A percentile compares a stretch with the other conserved stretches of the same genome.
These are phyloP conservation scores for Quercus aquifolioides DNA, from an alignment of 306 rosid genomes.

Conservation along the genomic window DNA sequence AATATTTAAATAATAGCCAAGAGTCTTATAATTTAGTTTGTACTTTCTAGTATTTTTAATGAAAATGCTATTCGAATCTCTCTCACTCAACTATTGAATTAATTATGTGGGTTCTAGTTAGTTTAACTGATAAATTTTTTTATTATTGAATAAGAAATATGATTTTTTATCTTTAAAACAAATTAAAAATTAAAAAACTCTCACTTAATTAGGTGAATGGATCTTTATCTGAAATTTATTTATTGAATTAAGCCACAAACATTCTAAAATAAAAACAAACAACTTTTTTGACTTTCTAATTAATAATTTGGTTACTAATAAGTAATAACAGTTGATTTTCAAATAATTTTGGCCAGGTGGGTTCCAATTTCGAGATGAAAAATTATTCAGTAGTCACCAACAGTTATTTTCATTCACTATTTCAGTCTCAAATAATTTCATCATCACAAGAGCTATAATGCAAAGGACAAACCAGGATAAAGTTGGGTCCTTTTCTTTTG, in stretches of 20 bases:
- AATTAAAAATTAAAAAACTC: no score
- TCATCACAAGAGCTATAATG: not conserved
- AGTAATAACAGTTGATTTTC: not conserved
- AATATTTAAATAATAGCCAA: no score
- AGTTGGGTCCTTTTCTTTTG: slow-evolving; percentile 25
- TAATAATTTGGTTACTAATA: not conserved
- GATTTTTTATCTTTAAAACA: no score
- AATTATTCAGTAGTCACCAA: not conserved
- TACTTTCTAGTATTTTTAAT: no score
- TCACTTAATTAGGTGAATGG: no score
- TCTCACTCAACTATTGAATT: no score
- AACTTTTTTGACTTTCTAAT: not conserved
- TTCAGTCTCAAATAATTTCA: not conserved
- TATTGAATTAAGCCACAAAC: not conserved
- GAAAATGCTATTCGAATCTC: no score
- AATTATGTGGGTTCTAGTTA: no score
- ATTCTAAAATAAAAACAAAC: not conserved
- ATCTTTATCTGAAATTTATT: no score
- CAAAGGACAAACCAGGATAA: slow-evolving; percentile 20
- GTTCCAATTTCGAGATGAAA: not conserved
- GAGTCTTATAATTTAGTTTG: no score
- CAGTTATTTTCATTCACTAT: not conserved
- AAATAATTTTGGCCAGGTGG: not conserved
- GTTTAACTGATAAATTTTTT: no score
- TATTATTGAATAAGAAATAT: no score